Conservation (phyloP, 352 stramenopile genomes). For the Globisporangium spinosum region DNA sequence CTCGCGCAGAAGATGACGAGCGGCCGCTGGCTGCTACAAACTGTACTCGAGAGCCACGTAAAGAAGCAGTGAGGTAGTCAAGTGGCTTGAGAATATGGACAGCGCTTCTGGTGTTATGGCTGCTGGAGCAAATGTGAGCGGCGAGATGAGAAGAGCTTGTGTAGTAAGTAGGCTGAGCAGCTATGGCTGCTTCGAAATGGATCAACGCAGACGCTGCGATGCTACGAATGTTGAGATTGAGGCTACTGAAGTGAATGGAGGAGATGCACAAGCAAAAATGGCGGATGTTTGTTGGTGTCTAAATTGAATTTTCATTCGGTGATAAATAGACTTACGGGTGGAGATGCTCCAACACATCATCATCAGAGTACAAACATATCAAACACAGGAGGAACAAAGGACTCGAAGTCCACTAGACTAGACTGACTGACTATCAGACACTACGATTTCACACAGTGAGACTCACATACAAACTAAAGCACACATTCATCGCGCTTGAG, state of each 20-base stretch:
- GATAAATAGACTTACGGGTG: slow-evolving; percentile 12
- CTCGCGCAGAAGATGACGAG: not conserved
- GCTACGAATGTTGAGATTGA: no score
- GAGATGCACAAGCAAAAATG: not conserved
- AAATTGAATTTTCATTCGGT: slow-evolving; percentile 11
- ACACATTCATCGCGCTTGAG: not conserved
- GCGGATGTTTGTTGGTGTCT: not conserved
- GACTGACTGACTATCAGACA: not conserved
- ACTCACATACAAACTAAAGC: not conserved
- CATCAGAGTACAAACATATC: slow-evolving; percentile 10
- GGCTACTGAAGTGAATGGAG: no score
- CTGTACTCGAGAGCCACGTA: not conserved
- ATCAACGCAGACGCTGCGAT: no score
- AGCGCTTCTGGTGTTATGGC: not conserved
- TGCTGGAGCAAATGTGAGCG: no score
- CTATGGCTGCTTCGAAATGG: not conserved
- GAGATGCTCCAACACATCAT: not conserved
- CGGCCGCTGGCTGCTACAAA: not conserved
- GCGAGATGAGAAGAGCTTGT: no score
- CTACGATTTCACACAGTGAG: not conserved
- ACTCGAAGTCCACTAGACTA: slow-evolving; percentile 8
- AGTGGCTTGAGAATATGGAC: not conserved
- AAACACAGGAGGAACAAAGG: slow-evolving; percentile 6
- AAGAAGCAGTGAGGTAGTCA: not conserved
- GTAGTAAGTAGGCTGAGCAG: no score